Conservation (phyloP, 2,329 filamentous ascomycete species). For the Aspergillus brasiliensis region DNA sequence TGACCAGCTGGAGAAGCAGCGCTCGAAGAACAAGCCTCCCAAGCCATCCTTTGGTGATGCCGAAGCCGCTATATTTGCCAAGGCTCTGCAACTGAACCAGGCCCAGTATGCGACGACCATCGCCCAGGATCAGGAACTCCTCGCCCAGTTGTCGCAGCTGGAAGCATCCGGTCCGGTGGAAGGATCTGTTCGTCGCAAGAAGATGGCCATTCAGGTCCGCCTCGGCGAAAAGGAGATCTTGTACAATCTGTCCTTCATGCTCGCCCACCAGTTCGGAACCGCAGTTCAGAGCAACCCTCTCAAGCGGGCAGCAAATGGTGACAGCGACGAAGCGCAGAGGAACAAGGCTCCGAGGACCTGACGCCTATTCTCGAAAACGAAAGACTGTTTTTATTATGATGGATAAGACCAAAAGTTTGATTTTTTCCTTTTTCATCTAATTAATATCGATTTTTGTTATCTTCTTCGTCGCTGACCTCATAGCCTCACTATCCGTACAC, state of each 20-base stretch:
- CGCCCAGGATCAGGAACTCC: conserved; percentile 52
- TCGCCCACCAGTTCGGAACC: conserved; percentile 29
- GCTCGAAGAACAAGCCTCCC: conserved; percentile 39
- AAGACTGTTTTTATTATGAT: conserved; percentile 1
- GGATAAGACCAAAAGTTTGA: conserved; percentile 17
- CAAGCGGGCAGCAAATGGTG: conserved; percentile 35
- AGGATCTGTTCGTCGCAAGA: conserved; percentile 36
- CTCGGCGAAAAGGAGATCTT: conserved; percentile 72
- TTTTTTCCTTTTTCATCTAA: conserved; percentile 29
- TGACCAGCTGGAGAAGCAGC: conserved; percentile 36
- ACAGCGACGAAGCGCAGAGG: conserved; percentile 28
- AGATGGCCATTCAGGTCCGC: conserved; percentile 69
- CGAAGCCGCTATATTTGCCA: conserved; percentile 38
- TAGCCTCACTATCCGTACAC: conserved; percentile 42
- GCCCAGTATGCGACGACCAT: conserved; percentile 57
- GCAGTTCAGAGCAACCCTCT: conserved; percentile 13
- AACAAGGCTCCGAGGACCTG: conserved; percentile 30
- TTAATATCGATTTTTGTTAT: conserved; percentile 35
- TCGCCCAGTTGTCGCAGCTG: conserved; percentile 35
- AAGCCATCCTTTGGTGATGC: conserved; percentile 33
- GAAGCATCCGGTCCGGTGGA: conserved; percentile 39
- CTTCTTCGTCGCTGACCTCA: conserved; percentile 39
- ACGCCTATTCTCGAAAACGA: neutral
- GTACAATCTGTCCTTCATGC: conserved; percentile 52
- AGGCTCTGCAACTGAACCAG: conserved; percentile 37